A percentile compares a stretch with the other conserved stretches of the same genome.
Evolutionary conservation across 805 yeast genomes (phyloP).

Genomic region (Cyberlindnera petersonii): DNA sequence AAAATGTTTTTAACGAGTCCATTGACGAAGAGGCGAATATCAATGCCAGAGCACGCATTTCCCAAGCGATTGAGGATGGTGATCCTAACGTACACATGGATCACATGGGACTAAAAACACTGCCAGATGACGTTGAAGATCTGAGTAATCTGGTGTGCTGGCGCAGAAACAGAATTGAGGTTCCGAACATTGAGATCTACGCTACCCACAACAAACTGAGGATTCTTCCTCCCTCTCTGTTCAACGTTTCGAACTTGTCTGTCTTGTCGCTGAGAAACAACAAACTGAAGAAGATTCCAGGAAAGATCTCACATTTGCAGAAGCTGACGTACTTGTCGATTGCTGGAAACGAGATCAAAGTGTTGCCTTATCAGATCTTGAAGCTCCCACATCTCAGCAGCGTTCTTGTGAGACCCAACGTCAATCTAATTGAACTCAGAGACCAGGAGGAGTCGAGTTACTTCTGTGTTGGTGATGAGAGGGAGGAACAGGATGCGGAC

Average conservation of each 20-base stretch:
- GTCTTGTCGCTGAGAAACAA: constrained; percentile 53
- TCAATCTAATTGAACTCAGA: constrained; percentile 28
- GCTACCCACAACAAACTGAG: constrained; percentile 47
- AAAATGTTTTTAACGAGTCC: constrained; percentile 16
- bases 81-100: constrained; percentile 44
- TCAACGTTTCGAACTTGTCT: constrained; percentile 45
- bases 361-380: constrained; percentile 52
- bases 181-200: constrained; percentile 43
- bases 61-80: constrained; percentile 45
- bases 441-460: constrained; percentile 16
- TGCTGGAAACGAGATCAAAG: constrained; percentile 46
- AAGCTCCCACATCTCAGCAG: constrained; percentile 39
- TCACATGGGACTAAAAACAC: constrained; percentile 39
- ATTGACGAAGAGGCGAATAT: constrained; percentile 17
- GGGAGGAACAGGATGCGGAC: constrained; percentile 13
- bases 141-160: constrained; percentile 50
- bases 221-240: constrained; percentile 46
- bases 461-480: constrained; percentile 25
- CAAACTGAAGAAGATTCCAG: constrained; percentile 43
- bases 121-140: constrained; percentile 59
- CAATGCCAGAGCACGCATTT: constrained; percentile 39
- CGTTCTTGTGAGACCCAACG: constrained; percentile 56
- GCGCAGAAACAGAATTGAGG: constrained; percentile 31
- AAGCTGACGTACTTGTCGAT: constrained; percentile 49
- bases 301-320: constrained; percentile 38